A percentile compares a stretch with the other conserved stretches of the same genome.
Conservation (phyloP, 805 yeast species). For the Metschnikowia chrysomelidarum region DNA sequence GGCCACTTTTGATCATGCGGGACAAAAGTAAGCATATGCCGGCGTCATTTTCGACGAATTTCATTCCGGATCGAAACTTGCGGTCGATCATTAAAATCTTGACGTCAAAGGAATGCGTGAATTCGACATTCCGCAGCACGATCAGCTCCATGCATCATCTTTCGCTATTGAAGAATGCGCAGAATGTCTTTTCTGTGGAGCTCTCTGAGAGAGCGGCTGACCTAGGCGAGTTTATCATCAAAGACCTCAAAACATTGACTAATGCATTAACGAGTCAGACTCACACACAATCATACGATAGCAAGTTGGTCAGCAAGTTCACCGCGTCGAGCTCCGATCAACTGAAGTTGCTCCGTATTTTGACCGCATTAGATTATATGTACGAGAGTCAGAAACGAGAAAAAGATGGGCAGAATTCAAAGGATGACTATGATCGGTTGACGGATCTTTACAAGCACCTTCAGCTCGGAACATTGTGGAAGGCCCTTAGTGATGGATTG, state of each 20-base stretch:
- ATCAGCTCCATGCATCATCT: slow-evolving; percentile 78
- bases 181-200: slow-evolving; percentile 62
- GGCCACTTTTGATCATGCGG: slow-evolving; percentile 58
- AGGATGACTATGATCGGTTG: slow-evolving; percentile 44
- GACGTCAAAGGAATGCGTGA: slow-evolving; percentile 79
- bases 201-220: slow-evolving; percentile 61
- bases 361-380: slow-evolving; percentile 85
- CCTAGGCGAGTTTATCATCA: slow-evolving; percentile 53
- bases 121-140: slow-evolving; percentile 80
- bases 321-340: slow-evolving; percentile 83
- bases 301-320: slow-evolving; percentile 60
- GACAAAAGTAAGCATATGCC: slow-evolving; percentile 26
- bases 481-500: slow-evolving; percentile 72
- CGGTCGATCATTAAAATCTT: slow-evolving; percentile 63
- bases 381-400: slow-evolving; percentile 44
- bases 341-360: slow-evolving; percentile 77
- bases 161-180: slow-evolving; percentile 58
- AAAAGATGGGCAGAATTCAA: slow-evolving; percentile 17
- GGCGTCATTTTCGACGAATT: slow-evolving; percentile 38
- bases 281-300: slow-evolving; percentile 34
- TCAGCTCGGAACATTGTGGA: slow-evolving; percentile 81
- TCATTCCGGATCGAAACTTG: slow-evolving; percentile 60
- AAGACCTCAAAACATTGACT: slow-evolving; percentile 52
- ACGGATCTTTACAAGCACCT: slow-evolving; percentile 63
- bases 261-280: slow-evolving; percentile 37